Base-by-base conservation (phyloP, 129 eudicot genomes). In the Solidago caesia region DNA sequence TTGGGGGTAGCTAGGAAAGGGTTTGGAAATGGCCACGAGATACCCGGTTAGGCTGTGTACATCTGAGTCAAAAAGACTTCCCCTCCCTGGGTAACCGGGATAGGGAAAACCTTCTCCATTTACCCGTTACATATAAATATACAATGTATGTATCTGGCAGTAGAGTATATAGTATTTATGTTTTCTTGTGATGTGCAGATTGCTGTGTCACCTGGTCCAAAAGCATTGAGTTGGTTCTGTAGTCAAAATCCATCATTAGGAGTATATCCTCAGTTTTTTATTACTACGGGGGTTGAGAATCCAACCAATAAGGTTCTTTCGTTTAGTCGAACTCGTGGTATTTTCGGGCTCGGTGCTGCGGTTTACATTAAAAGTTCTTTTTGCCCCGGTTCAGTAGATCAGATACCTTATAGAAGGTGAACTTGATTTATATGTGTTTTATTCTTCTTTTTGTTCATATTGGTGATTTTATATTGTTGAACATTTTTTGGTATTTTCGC, bases 171-270 rank as follows among this genome's bases (percentile, higher is more conserved):
- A 2, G 5, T 16, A 11, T 5, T 64, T 65, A 52, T 58, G 75
- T 47, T 60, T 72, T 27, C 25, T 75, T 10, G 33, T 33, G 53
- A 64, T 71, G 44, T 68, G 74, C 71, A 94, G 99, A 84, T 94
- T 85, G 87, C 89, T 75, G 99, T 94, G 51, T 88, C 97, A 52
- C 99, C 99, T 58, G 86, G 93, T 80, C 85, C 97, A 66, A 90
- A 83, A 78, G 89, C 99, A 39, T 83, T 90, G 74, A 65, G 71
- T 75, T 94, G 88, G 96, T 94, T 94, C 83, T 86, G 91, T 81
- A 70, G 89, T 70, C 96, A 90, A 82, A 84, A 89, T 45, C 84
- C 83, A 60, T 71, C 89, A 68, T 83, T 89, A 9, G 82, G 61
- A 58, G 88, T 88, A 44, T 94, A 86, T 87, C 98, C 98, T 82